These are phyloP conservation scores for Penium margaritaceum DNA, from an alignment of 139 green algal species.

Conservation along the genomic window DNA sequence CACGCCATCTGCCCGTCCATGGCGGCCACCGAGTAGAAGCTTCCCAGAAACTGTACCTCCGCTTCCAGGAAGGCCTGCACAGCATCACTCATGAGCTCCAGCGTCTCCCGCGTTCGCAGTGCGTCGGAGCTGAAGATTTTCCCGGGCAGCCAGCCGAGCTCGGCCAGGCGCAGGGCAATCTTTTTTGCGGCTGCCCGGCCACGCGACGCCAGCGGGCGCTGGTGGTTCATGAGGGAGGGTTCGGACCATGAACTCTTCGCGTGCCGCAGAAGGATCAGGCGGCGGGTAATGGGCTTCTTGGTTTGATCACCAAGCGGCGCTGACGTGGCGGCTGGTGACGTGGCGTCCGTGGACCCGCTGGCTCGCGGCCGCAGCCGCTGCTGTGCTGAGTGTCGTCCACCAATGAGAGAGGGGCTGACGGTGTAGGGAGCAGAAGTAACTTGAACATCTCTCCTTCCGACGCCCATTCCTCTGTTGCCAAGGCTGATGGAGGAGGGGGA, in stretches of 20 bases:
- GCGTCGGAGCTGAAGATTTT: slow-evolving; percentile 64
- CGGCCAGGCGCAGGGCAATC: slow-evolving; percentile 35
- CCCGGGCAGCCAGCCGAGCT: slow-evolving; percentile 65
- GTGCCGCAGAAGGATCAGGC: slow-evolving; percentile 71
- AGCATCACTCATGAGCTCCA: slow-evolving; percentile 62
- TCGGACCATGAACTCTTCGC: slow-evolving; percentile 60
- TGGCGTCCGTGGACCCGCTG: no score
- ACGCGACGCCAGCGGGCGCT: slow-evolving; percentile 51
- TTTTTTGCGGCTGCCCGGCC: slow-evolving; percentile 41
- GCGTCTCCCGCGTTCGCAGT: slow-evolving; percentile 67
- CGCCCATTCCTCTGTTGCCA: no score
- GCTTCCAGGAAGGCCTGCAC: slow-evolving; percentile 49
- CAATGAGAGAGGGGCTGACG: no score
- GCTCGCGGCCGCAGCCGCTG: no score
- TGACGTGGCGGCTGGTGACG: no score
- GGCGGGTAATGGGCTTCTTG: no score
- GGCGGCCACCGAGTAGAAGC: slow-evolving; percentile 71
- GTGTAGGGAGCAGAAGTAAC: no score
- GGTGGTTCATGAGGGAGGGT: slow-evolving; percentile 54
- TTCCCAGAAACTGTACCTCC: slow-evolving; percentile 62
- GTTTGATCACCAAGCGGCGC: no score
- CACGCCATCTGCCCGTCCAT: slow-evolving; percentile 68
- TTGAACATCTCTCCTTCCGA: no score
- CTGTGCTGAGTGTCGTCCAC: no score
- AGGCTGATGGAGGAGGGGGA: no score